These are phyloP conservation scores for Neofusicoccum parvum DNA, from an alignment of 2,329 filamentous ascomycete genomes.

Conservation along the genomic window DNA sequence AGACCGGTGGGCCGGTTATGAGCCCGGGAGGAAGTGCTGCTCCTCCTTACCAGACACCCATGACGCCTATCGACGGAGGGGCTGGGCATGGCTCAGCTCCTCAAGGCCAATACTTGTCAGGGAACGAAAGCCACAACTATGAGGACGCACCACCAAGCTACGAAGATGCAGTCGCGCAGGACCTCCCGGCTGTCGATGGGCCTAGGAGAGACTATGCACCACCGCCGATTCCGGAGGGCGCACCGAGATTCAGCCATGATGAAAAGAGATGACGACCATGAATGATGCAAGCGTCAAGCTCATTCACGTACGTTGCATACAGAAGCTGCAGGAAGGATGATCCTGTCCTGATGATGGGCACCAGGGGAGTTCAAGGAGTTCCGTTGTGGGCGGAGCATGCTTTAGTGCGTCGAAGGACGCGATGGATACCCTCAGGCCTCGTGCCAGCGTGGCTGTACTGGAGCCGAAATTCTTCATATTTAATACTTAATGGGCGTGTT, in stretches of 20 bases:
- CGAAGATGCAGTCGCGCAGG: conserved; percentile 85
- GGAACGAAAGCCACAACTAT: conserved; percentile 24
- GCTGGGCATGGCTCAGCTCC: conserved; percentile 25
- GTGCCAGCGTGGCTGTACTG: not conserved
- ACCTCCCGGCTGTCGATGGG: conserved; percentile 72
- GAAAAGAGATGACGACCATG: conserved; percentile 31
- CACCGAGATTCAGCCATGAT: conserved; percentile 35
- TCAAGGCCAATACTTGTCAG: conserved; percentile 24
- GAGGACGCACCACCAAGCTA: conserved; percentile 93
- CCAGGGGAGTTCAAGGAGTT: not conserved
- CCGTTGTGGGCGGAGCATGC: not conserved
- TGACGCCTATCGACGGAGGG: conserved; percentile 4
- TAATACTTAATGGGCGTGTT: not conserved
- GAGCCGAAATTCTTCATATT: not conserved
- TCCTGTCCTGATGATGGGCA: not conserved
- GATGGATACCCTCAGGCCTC: not conserved
- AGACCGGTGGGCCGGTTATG: conserved; percentile 8
- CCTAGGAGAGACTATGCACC: conserved; percentile 66
- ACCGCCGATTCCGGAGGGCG: conserved; percentile 42
- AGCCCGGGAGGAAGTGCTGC: not conserved
- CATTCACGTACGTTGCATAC: not conserved
- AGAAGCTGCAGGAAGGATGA: not conserved
- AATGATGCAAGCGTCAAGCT: not conserved
- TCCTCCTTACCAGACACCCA: conserved; percentile 11
- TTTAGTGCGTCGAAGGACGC: not conserved